Evolutionary conservation across 78 protist genomes (phyloP), one percentile per base, ranked within the genome.

Genomic region (Dictyostelium intermedium): DNA sequence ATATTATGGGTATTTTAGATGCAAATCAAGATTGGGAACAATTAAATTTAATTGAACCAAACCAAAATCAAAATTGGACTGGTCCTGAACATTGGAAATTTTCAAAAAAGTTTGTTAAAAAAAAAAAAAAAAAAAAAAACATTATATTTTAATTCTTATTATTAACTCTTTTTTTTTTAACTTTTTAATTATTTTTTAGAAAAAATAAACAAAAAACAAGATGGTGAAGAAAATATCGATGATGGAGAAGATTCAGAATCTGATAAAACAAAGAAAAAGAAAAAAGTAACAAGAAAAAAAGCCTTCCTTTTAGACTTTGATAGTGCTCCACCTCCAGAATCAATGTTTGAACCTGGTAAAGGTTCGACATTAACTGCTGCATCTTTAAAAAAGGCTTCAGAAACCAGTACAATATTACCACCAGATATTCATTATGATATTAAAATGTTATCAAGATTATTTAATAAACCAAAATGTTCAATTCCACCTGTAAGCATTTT

Each of bases 71-170:
- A 45, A 91, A 87, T 83, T 97, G 98, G 98, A 83, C 95, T 1
- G 97, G 97, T 16, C 96, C 96, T 3, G 39, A 41, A n/a, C 96
- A 95, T 76, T 97, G 98, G 98, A 94, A 97, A 74, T 78, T 85
- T 23, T 35, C 80, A 9, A 60, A 23, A n/a, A 47, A 84, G 66
- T 56, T 56, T 56, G 66, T 56, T n/a, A n/a, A n/a, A n/a, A n/a
- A n/a, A n/a, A n/a, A n/a, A n/a, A n/a, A n/a, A n/a, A n/a, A n/a
- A n/a, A n/a, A n/a, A n/a, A n/a, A n/a, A n/a, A n/a, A n/a, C n/a
- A n/a, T n/a, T 30, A 9, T 34, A 37, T 27, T 18, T 25, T 70
- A 2, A 27, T 14, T 2, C 1, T 10, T 18, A 4, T 27, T 73
- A 25, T 73, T 25, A 73, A n/a, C 16, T 18, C 50, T 37, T 73